Evolutionary conservation across 768 basidiomycete genomes (phyloP).

Genomic region (Floccularia luteovirens): DNA sequence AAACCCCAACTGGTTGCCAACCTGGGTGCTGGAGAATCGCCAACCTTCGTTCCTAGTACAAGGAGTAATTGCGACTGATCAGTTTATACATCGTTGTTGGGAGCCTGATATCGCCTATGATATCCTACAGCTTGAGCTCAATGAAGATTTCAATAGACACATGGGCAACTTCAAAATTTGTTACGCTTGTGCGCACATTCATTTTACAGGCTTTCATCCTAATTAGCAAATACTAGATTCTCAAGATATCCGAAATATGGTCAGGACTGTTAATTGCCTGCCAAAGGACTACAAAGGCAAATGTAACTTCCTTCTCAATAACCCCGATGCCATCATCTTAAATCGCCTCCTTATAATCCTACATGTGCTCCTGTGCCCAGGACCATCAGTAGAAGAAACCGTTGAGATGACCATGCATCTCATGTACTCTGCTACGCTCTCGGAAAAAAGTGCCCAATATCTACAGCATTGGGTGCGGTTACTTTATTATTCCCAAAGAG

Average conservation of each 20-base stretch:
- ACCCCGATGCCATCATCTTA: slow-evolving; percentile 24
- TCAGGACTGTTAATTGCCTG: slow-evolving; percentile 27
- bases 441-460: slow-evolving; percentile 24
- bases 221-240: slow-evolving; percentile 14
- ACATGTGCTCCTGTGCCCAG: slow-evolving; percentile 26
- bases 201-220: background rate
- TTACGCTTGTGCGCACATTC: slow-evolving; percentile 17
- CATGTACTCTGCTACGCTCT: slow-evolving; percentile 33
- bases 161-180: slow-evolving; percentile 22
- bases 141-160: slow-evolving; percentile 18
- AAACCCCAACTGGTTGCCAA: slow-evolving; percentile 21
- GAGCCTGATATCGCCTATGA: slow-evolving; percentile 22
- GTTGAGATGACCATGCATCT: slow-evolving; percentile 32
- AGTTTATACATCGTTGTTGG: slow-evolving; percentile 11
- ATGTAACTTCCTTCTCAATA: slow-evolving; percentile 31
- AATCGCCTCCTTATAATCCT: slow-evolving; percentile 34
- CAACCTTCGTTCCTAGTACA: slow-evolving; percentile 11
- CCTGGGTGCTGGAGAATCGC: slow-evolving; percentile 23
- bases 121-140: slow-evolving; percentile 18
- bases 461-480: slow-evolving; percentile 23
- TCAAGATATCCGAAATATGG: slow-evolving; percentile 25
- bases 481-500: slow-evolving; percentile 23
- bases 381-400: slow-evolving; percentile 30
- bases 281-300: slow-evolving; percentile 26
- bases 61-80: slow-evolving; percentile 5